Conservation (phyloP, 2,329 filamentous ascomycete genomes). For the Venturiaceae sp. region DNA sequence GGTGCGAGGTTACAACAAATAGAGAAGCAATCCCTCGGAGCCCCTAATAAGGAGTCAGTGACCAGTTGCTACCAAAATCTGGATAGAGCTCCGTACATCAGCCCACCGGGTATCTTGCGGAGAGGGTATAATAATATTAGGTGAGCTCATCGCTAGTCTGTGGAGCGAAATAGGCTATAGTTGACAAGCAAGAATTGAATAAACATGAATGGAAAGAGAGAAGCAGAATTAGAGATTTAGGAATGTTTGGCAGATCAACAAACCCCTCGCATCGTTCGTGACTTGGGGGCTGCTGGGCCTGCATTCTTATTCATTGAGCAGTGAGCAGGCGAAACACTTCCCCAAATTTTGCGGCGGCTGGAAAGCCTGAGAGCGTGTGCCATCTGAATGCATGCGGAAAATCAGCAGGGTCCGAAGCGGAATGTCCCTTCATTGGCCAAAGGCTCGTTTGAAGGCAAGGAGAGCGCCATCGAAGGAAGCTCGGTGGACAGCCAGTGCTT, state of each 20-base stretch:
- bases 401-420: neutral
- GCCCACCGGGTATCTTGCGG: neutral
- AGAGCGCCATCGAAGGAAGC: too few relatives aligned
- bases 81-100: neutral
- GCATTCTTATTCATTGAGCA: neutral
- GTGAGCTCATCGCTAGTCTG: neutral
- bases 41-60: neutral
- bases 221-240: neutral
- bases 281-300: neutral
- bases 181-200: neutral
- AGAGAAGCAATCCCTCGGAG: constrained; percentile 7
- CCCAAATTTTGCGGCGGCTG: neutral
- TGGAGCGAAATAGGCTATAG: neutral
- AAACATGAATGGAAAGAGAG: neutral
- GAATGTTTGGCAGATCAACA: neutral
- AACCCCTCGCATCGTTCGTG: neutral
- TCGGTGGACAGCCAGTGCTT: neutral
- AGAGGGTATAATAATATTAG: neutral
- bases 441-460: too few relatives aligned
- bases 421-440: too few relatives aligned
- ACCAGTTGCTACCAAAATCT: neutral
- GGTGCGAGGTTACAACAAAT: constrained; percentile 7
- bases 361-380: neutral
- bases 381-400: neutral
- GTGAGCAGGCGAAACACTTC: neutral